These are phyloP conservation scores for Noccaea bulbosa DNA, from an alignment of 345 rosid species.

Conservation along the genomic window DNA sequence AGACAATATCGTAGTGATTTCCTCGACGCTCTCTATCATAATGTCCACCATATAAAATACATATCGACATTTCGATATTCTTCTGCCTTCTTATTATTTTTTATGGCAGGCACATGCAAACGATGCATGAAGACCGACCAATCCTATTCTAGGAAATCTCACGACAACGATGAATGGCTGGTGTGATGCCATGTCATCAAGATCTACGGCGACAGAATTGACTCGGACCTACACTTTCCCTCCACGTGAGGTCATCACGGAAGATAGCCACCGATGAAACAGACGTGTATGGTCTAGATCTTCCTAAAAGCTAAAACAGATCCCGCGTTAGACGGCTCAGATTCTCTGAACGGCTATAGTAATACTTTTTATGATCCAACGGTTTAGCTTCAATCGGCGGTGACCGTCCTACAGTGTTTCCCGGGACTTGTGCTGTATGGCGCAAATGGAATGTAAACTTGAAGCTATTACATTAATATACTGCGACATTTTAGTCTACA, in stretches of 20 bases:
- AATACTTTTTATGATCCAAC: conserved; percentile 52
- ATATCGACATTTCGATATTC: conserved; percentile 13
- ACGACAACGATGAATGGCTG: conserved; percentile 38
- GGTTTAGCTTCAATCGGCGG: conserved; percentile 60
- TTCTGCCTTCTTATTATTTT: conserved; percentile 15
- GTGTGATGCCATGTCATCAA: conserved; percentile 39
- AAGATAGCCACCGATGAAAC: conserved; percentile 18
- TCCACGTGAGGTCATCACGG: conserved; percentile 48
- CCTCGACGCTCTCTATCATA: conserved; percentile 22
- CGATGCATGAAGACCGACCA: conserved; percentile 48
- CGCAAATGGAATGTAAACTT: conserved; percentile 53
- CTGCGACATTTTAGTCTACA: conserved; percentile 37
- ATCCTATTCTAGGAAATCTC: conserved; percentile 40
- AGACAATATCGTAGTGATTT: conserved; percentile 31
- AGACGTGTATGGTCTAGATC: conserved; percentile 59
- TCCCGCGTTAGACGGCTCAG: conserved; percentile 54
- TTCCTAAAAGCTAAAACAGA: conserved; percentile 33
- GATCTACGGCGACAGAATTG: conserved; percentile 6
- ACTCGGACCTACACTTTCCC: conserved; percentile 43
- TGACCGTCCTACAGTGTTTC: conserved; percentile 66
- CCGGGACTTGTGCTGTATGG: conserved; percentile 46
- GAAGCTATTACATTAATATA: conserved; percentile 31
- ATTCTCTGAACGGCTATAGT: conserved; percentile 52
- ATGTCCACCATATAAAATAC: conserved; percentile 36
- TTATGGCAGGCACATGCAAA: conserved; percentile 45